Evolutionary conservation across 1,139 yeast genomes (phyloP).

Genomic region (Candida dubliniensis): DNA sequence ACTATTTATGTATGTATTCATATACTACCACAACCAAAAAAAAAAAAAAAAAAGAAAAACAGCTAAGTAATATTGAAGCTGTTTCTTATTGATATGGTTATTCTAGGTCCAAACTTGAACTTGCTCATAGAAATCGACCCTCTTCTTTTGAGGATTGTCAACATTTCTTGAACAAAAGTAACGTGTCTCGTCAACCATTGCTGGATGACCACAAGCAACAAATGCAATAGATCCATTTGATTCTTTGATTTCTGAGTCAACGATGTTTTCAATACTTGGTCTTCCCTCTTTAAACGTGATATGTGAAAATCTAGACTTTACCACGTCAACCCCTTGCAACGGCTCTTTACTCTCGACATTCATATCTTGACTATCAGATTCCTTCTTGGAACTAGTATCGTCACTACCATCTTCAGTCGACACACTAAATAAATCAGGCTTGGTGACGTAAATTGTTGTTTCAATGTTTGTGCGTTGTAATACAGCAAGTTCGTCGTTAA

Average conservation of each 20-base stretch:
- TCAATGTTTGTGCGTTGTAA: slow-evolving; percentile 33
- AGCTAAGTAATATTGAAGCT: no score
- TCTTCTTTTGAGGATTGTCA: slow-evolving; percentile 19
- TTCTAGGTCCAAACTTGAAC: slow-evolving; percentile 10
- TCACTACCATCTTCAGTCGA: slow-evolving; percentile 1
- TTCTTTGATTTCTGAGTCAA: slow-evolving; percentile 28
- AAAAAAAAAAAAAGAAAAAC: no score
- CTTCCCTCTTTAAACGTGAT: slow-evolving; percentile 31
- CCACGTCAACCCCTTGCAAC: slow-evolving; percentile 6
- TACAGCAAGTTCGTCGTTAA: slow-evolving; percentile 45
- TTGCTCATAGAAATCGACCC: slow-evolving; percentile 11
- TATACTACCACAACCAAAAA: no score
- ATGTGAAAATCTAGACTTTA: slow-evolving; percentile 18
- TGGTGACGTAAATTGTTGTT: slow-evolving; percentile 45
- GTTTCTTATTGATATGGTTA: neutral
- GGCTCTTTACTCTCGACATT: slow-evolving; percentile 18
- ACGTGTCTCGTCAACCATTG: slow-evolving; percentile 50
- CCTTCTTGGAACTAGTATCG: slow-evolving; percentile 2
- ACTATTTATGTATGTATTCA: no score
- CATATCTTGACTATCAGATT: slow-evolving; percentile 6
- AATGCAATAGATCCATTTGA: slow-evolving; percentile 43
- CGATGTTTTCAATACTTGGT: slow-evolving; percentile 27
- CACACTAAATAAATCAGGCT: slow-evolving; percentile 21
- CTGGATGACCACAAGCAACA: slow-evolving; percentile 50
- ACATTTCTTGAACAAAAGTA: slow-evolving; percentile 28